phyloP scores from a whole-genome alignment of 1,284 basidiomycete species.

The Marasmius tenuissimus region DNA sequence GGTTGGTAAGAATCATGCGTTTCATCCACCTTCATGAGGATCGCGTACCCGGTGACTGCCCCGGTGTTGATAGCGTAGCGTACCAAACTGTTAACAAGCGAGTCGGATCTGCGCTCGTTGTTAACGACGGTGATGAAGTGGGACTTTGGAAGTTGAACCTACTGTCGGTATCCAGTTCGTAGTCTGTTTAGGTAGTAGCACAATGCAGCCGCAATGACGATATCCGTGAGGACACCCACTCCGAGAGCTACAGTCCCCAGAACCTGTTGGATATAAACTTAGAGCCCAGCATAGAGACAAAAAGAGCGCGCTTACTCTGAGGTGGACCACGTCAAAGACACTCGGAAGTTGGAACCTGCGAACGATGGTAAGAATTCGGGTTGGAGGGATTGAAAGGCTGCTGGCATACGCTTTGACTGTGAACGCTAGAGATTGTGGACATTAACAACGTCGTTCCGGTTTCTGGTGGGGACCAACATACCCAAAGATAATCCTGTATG shows the following conservation, averaged over 20 bases:
- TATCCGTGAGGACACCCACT: constrained; percentile 45
- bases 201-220: constrained; percentile 45
- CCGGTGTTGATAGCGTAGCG: constrained; percentile 58
- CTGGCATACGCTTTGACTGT: constrained; percentile 46
- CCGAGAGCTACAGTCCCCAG: constrained; percentile 41
- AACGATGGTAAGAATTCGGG: not conserved
- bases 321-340: constrained; percentile 30
- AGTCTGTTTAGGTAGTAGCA: constrained; percentile 53
- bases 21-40: not conserved
- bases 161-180: constrained; percentile 46
- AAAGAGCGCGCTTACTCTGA: constrained; percentile 28
- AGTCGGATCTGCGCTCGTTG: constrained; percentile 46
- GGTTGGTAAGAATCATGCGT: not conserved
- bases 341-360: constrained; percentile 34
- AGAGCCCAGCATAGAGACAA: not conserved
- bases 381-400: not conserved
- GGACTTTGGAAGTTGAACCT: constrained; percentile 15
- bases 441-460: not conserved
- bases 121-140: not conserved
- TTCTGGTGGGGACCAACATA: not conserved
- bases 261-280: constrained; percentile 26
- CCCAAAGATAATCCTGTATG: not conserved
- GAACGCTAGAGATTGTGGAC: constrained; percentile 28
- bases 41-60: constrained; percentile 51
- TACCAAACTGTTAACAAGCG: constrained; percentile 50